A percentile compares a stretch with the other conserved stretches of the same genome.
These are phyloP conservation scores for Craterostigma plantagineum DNA, from an alignment of 257 asterid genomes.

Conservation along the genomic window DNA sequence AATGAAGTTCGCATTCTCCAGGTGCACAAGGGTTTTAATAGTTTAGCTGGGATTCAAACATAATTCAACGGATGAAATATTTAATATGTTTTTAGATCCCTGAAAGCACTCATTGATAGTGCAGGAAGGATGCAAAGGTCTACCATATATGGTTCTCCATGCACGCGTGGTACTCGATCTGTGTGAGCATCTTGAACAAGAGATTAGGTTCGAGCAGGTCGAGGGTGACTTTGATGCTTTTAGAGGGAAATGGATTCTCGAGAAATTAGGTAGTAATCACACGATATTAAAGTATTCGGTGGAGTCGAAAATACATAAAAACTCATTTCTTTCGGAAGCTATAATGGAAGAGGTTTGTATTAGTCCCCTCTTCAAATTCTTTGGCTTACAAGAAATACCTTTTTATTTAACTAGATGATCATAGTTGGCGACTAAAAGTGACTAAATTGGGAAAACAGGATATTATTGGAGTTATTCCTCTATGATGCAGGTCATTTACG, in stretches of 20 bases:
- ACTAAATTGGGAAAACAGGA: too few species aligned
- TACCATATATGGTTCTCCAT: constrained; percentile 87
- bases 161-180: constrained; percentile 87
- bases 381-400: neutral
- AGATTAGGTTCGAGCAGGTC: constrained; percentile 77
- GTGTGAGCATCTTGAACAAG: constrained; percentile 63
- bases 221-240: constrained; percentile 89
- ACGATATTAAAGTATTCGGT: constrained; percentile 69
- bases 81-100: neutral
- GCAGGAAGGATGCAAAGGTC: constrained; percentile 96
- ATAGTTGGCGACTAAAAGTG: too few species aligned
- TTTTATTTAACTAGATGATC: too few species aligned
- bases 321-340: constrained; percentile 89
- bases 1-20: constrained; percentile 86
- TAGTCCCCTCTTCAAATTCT: neutral
- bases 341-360: constrained; percentile 87
- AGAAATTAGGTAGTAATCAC: constrained; percentile 85
- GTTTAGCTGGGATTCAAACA: too few species aligned
- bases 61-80: neutral
- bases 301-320: constrained; percentile 85
- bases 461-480: neutral
- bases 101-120: neutral
- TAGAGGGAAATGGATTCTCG: constrained; percentile 81
- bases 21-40: too few species aligned
- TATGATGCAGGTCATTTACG: constrained; percentile 72